These are phyloP conservation scores for Penicillium manginii DNA, from an alignment of 495 filamentous ascomycete species.

Conservation along the genomic window DNA sequence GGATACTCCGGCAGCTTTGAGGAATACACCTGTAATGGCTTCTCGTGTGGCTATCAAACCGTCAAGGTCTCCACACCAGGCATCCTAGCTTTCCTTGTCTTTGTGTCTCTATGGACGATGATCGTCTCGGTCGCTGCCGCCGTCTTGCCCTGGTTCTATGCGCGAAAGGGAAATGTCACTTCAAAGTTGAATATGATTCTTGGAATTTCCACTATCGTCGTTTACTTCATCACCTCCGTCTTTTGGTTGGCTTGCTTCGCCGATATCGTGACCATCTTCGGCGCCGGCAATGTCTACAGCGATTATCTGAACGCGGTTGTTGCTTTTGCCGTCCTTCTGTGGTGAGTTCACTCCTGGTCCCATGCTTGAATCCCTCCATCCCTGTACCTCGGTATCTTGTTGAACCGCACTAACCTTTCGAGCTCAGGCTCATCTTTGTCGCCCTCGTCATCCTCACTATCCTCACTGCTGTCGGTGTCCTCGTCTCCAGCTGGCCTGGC, in stretches of 20 bases:
- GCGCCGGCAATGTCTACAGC: constrained; percentile 4
- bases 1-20: constrained; percentile 7
- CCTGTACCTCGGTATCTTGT: neutral
- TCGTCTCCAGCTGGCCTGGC: constrained; percentile 30
- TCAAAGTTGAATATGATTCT: constrained; percentile 28
- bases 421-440: constrained; percentile 32
- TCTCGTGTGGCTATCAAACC: constrained; percentile 5
- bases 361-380: too few relatives aligned
- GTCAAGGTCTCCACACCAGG: constrained; percentile 23
- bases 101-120: constrained; percentile 31
- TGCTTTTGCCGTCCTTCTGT: constrained; percentile 37
- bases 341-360: constrained; percentile 17
- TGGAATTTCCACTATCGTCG: constrained; percentile 20
- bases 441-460: constrained; percentile 33
- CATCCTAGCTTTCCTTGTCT: constrained; percentile 32
- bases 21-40: neutral
- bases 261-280: constrained; percentile 28
- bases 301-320: constrained; percentile 31
- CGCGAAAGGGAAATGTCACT: constrained; percentile 19
- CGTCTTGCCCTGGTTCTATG: constrained; percentile 29
- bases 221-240: constrained; percentile 36
- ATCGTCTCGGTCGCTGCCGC: constrained; percentile 22
- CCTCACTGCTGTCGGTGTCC: constrained; percentile 33
- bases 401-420: too few relatives aligned
- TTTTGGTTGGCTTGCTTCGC: constrained; percentile 42